Evolutionary conservation across 1,284 basidiomycete genomes (phyloP), one percentile per base, ranked within the genome.

Genomic region (Pyrrhoderma lamaoense): DNA sequence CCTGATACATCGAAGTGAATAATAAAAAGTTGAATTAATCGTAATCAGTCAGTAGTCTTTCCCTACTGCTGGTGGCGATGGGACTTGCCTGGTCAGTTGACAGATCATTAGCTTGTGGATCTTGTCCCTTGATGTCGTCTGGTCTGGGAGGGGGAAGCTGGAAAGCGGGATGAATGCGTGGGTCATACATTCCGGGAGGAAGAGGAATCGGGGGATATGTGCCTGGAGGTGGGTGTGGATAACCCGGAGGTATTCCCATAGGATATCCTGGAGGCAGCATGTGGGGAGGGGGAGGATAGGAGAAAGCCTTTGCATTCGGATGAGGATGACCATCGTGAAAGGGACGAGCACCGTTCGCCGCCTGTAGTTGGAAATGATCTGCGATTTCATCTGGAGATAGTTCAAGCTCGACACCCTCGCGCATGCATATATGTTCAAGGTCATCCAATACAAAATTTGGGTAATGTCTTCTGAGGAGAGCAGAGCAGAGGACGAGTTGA

Each of bases 41-140:
- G 11, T 11, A 11, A 31, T 11, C 5, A 11, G 11, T 31, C 11
- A 31, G 27, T 31, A 31, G 27, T 31, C 5, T 5, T 31, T 11
- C 5, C 11, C 11, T 11, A 11, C 5, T 5, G 27, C 11, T 31
- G 11, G 27, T 31, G 27, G 27, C 27, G 11, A 5, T 31, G 27
- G 27, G 11, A 58, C 67, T 42, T 60, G 80, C 80, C 59, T 77
- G 76, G 3, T 81, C 76, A 62, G 74, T 80, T 40, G 85, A 82
- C 72, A 89, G 75, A 65, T 90, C 85, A 58, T 86, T 79, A 4
- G 79, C 75, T 54, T 82, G 76, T 8, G 87, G 87, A 62, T 90
- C 87, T 57, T 79, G 77, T 40, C 85, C 84, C 62, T 79, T 81
- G 61, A 80, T 73, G 55, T 79, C 76, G 7, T 64, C 51, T 0